Base-by-base conservation (phyloP, 1,284 basidiomycete genomes). In the Coniferiporia weirii region DNA sequence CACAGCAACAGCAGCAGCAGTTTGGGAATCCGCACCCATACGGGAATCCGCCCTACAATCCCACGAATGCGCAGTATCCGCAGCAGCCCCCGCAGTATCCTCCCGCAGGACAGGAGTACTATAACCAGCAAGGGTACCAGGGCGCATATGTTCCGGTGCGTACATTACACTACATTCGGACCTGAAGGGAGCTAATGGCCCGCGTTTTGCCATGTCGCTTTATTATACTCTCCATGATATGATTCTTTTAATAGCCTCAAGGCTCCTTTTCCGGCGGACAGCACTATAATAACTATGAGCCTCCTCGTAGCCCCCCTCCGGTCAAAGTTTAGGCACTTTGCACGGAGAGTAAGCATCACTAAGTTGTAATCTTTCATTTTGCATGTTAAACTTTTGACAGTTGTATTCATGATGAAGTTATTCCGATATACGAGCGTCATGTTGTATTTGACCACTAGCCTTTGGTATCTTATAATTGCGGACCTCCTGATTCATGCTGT, bases 121-220 rank as follows among this genome's bases (percentile, higher is more conserved):
- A 53, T 36, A 53, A 36, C 17, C 38, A 40, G 43, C 32, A 55
- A 9, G 54, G 22, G 2, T 35, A 36, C 10, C 46, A 50, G 27
- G 58, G 53, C 13, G 47, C 34, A 1, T 60, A 56, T 56, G 47
- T 49, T 40, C 59, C 59, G 36, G 59, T 60, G 35, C 35, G 59
- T 46, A 17, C 20, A n/a, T 10, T 19, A 7, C 38, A 40, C 12
- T 40, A 12, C 3, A 40, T 40, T 40, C 15, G 15, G 9, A 40
- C 9, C 38, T 10, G 15, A 9, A 9, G 38, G 15, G 2, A 2
- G 15, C 38, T 40, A 15, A 40, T 9, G 38, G 27, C 27, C 38
- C 8, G 9, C 15, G 15, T 40, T 15, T 40, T 40, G 8, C 9
- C 38, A 40, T 40, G 36, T 38, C 36, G 36, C 36, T 7, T 38